A percentile compares a stretch with the other conserved stretches of the same genome.
Conservation (phyloP, 2,329 filamentous ascomycete species). For the Penicillium sp. region DNA sequence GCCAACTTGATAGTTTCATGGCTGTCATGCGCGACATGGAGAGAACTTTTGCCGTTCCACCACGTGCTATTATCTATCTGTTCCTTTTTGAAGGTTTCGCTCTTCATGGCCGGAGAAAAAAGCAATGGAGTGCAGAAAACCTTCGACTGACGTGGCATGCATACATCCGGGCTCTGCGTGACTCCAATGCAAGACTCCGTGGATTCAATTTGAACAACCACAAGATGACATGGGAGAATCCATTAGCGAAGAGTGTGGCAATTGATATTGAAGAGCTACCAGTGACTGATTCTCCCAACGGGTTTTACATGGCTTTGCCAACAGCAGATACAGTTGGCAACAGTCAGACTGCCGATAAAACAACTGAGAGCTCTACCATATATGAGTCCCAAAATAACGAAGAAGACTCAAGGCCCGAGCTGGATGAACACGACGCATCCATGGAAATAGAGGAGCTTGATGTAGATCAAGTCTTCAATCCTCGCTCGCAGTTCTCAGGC, state of each 20-base stretch:
- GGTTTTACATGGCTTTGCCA: slow-evolving; percentile 30
- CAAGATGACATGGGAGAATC: slow-evolving; percentile 33
- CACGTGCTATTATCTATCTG: slow-evolving; percentile 76
- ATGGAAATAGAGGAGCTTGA: slow-evolving; percentile 3
- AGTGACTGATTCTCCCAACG: slow-evolving; percentile 12
- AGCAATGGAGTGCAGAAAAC: slow-evolving; percentile 69
- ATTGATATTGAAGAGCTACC: slow-evolving; percentile 8
- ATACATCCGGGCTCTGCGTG: slow-evolving; percentile 52
- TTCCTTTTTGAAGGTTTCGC: slow-evolving; percentile 80
- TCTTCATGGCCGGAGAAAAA: slow-evolving; percentile 65
- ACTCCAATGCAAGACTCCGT: slow-evolving; percentile 33
- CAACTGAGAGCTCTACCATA: background rate
- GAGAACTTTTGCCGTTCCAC: slow-evolving; percentile 60
- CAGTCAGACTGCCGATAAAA: background rate
- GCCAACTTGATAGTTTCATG: slow-evolving; percentile 69
- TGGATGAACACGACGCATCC: slow-evolving; percentile 7
- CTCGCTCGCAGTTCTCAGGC: background rate
- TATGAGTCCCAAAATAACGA: background rate
- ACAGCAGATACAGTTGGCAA: slow-evolving; percentile 4
- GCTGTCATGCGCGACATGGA: slow-evolving; percentile 78
- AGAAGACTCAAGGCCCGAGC: background rate
- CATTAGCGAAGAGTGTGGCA: slow-evolving; percentile 19
- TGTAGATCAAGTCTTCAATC: slow-evolving; percentile 10
- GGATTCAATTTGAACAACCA: slow-evolving; percentile 16
- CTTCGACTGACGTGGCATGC: slow-evolving; percentile 67